Base-by-base conservation (phyloP, 2,329 filamentous ascomycete genomes). In the Colletotrichum sp. region DNA sequence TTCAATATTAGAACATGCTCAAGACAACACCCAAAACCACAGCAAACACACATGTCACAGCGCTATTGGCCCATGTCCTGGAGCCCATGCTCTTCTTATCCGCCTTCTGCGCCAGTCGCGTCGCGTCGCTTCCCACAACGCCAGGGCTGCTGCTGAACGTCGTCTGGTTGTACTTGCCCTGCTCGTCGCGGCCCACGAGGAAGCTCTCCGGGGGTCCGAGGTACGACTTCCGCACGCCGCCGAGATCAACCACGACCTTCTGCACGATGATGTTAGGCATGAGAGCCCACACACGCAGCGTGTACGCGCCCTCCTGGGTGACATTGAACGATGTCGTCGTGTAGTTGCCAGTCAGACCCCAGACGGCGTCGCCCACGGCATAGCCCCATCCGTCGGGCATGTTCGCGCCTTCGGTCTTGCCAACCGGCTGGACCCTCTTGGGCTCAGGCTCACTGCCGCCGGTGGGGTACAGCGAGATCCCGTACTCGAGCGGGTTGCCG, bases 191-290 rank as follows among this genome's bases (percentile, higher is more conserved):
- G 0, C 87, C 87, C 2, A 87, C 80, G 13, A 87, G 78, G 76
- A 89, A 90, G 68, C 88, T 91, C 85, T 91, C 89, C 1, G 90
- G 90, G 6, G 90, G 90, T 0, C 90, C 90, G 4, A 92, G 82
- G 78, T 91, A 92, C 65, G 88, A 90, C 19, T 85, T 82, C 70
- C 89, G 82, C 3, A 91, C 86, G 8, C 90, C 90, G 2, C 90
- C 91, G 28, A 91, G 78, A 78, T 92, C 85, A 9, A 92, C 78
- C 2, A 92, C 84, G 48, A 92, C 82, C 85, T 91, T 91, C 80
- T 92, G 89, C 52, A 92, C 84, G 7, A 91, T 79, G 1, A 91
- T 83, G 32, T 88, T 88, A 0, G 89, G 88, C 79, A 90, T 84
- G 28, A 91, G 81, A 9, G 86, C 85, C 88, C 89, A 90, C 52